A percentile compares a stretch with the other conserved stretches of the same genome.
phyloP scores from a whole-genome alignment of 2,329 filamentous ascomycete species.

The Clonostachys rhizophaga region DNA sequence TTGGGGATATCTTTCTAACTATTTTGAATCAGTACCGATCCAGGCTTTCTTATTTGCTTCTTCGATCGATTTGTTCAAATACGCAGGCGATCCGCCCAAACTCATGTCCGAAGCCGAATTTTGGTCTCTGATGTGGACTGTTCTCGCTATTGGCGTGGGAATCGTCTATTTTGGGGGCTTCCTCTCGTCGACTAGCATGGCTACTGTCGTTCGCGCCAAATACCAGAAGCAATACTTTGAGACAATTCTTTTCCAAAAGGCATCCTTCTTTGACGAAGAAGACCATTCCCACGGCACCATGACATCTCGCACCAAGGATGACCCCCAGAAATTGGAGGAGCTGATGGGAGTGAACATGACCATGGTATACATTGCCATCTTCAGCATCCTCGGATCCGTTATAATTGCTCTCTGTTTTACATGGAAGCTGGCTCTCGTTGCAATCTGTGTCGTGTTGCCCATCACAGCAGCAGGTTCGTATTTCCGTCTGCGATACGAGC shows the following conservation, averaged over 20 bases:
- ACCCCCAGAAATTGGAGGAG: slow-evolving; percentile 57
- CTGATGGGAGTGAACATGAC: slow-evolving; percentile 60
- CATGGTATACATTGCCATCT: slow-evolving; percentile 56
- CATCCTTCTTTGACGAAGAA: slow-evolving; percentile 56
- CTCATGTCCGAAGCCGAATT: slow-evolving; percentile 43
- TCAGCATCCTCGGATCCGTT: slow-evolving; percentile 61
- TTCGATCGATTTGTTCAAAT: slow-evolving; percentile 45
- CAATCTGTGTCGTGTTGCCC: slow-evolving; percentile 55
- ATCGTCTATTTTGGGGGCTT: slow-evolving; percentile 42
- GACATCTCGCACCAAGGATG: slow-evolving; percentile 48
- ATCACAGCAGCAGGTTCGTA: slow-evolving; percentile 41
- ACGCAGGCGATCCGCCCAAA: slow-evolving; percentile 15
- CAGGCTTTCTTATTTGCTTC: slow-evolving; percentile 53
- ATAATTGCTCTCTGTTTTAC: slow-evolving; percentile 66
- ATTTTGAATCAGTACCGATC: slow-evolving; percentile 26
- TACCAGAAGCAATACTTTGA: slow-evolving; percentile 59
- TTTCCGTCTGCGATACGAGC: slow-evolving; percentile 51
- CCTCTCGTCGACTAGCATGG: slow-evolving; percentile 34
- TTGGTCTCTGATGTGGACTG: slow-evolving; percentile 63
- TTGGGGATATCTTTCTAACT: too few species aligned
- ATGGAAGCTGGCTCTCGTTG: slow-evolving; percentile 72
- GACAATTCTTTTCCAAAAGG: slow-evolving; percentile 54
- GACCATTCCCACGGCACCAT: slow-evolving; percentile 57
- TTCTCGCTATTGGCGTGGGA: slow-evolving; percentile 49
- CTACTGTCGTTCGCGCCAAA: slow-evolving; percentile 42